Evolutionary conservation across 129 eudicot genomes (phyloP).

Genomic region (sunflower (Helianthus annuus)): HanXRQr2.0-SUNRISE NC_035437.2:12187146-12187645

Average conservation of each 20-base stretch:
- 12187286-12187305: too few species aligned
- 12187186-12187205: too few species aligned
- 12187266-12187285: too few species aligned
- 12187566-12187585: slow-evolving; percentile 12
- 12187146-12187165: too few species aligned
- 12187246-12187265: too few species aligned
- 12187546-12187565: background rate
- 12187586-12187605: slow-evolving; percentile 8
- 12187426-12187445: slow-evolving; percentile 18
- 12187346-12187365: too few species aligned
- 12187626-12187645: too few species aligned
- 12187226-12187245: too few species aligned
- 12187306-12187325: too few species aligned
- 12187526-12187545: background rate
- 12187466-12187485: slow-evolving; percentile 27
- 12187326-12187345: too few species aligned
- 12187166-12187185: too few species aligned
- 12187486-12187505: slow-evolving; percentile 16
- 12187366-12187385: background rate
- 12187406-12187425: slow-evolving; percentile 6
- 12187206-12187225: too few species aligned
- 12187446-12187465: slow-evolving; percentile 34
- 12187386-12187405: background rate
- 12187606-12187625: background rate
- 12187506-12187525: background rate